Base-by-base conservation (phyloP, 768 basidiomycete genomes). In the Amanita inopinata region DNA sequence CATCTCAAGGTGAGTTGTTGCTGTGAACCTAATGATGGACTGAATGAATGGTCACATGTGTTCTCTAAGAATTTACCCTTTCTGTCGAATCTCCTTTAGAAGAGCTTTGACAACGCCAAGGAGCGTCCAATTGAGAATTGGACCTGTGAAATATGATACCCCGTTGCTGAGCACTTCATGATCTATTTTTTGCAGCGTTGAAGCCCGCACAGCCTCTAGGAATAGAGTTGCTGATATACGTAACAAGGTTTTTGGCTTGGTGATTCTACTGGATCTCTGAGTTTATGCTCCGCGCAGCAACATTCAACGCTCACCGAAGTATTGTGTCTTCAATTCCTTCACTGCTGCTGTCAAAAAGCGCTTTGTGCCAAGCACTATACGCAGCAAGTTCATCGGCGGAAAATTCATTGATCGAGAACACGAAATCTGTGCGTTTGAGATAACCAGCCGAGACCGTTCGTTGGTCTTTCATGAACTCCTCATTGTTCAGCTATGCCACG, bases 311-410 rank as follows among this genome's bases (percentile, higher is more conserved):
- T 50, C 58, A 78, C 80, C 79, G 66, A 18, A 83, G 62, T 43
- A 86, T 83, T 10, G 73, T 78, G 51, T 90, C 87, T 50, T 89
- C 87, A 19, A 90, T 88, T 1, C 87, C 87, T 56, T 89, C 87
- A 49, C 76, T 86, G 46, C 64, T 66, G 37, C 65, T 77, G 54
- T 87, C 84, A 56, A 89, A 89, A 19, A 90, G 63, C 0, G 83
- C 80, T 53, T 85, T 87, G 50, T 70, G 76, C 87, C 87, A 90
- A 6, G 67, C 63, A 24, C 59, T 54, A 48, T 76, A 75, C 14
- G 70, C 67, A 31, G 48, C 46, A 30, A 59, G 52, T 30, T 75
- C 73, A 38, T 74, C 71, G 22, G 49, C 50, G 12, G 66, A 58
- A 7, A 76, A 56, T 15, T 64, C 63, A 5, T 71, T 66, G 0